A percentile compares a stretch with the other conserved stretches of the same genome.
Evolutionary conservation across 2,329 filamentous ascomycete genomes (phyloP).

Genomic region (Sarocladium oryzae): DNA sequence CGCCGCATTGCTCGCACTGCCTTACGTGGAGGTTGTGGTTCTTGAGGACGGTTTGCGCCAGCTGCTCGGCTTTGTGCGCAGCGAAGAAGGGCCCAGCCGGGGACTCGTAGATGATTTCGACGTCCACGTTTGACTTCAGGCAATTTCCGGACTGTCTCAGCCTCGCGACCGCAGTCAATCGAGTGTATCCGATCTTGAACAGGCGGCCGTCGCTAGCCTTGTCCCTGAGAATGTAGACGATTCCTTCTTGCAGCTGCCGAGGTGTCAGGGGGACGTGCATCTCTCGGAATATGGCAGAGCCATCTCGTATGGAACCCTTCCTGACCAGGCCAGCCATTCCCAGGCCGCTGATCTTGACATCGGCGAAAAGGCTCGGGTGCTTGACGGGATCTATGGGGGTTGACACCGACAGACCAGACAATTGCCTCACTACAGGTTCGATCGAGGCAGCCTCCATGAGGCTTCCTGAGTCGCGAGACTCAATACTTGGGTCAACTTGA

Average conservation of each 20-base stretch:
- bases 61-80: neutral
- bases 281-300: neutral
- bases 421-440: neutral
- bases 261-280: neutral
- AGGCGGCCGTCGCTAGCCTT: neutral
- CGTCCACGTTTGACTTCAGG: neutral
- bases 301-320: neutral
- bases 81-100: neutral
- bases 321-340: neutral
- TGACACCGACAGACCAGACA: neutral
- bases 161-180: neutral
- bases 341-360: neutral
- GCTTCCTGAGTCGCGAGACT: neutral
- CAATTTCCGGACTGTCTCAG: neutral
- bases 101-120: neutral
- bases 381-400: too few relatives aligned
- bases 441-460: neutral
- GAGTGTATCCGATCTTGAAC: neutral
- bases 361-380: too few relatives aligned
- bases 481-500: too few relatives aligned
- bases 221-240: neutral
- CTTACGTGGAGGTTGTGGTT: neutral
- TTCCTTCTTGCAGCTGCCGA: neutral
- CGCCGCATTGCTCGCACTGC: neutral
- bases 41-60: neutral